Conservation (phyloP, 306 rosid species). For the Citrullus mucosospermus region DNA sequence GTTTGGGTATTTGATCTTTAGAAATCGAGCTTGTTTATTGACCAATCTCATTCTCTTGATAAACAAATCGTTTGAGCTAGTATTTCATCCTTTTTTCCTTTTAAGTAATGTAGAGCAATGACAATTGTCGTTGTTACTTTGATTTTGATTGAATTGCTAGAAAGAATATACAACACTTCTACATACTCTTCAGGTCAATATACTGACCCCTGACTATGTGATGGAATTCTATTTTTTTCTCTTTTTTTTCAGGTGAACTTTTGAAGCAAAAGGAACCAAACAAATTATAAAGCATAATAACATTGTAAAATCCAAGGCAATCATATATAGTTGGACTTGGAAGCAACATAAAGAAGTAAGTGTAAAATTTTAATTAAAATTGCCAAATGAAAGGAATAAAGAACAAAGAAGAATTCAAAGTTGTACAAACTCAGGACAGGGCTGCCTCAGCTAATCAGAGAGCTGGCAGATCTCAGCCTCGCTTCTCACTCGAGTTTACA, state of each 20-base stretch:
- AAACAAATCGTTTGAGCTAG: background rate
- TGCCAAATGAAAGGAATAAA: background rate
- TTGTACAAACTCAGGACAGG: background rate
- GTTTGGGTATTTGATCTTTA: background rate
- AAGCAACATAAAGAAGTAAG: background rate
- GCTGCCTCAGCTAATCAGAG: conserved; percentile 1
- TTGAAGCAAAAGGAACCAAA: too few species aligned
- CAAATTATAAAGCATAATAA: too few species aligned
- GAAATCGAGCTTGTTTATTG: background rate
- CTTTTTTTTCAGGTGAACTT: too few species aligned
- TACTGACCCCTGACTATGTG: too few species aligned
- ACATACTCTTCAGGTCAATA: too few species aligned
- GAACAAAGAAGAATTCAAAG: background rate
- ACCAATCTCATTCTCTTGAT: background rate
- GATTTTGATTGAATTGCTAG: too few species aligned
- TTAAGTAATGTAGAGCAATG: background rate
- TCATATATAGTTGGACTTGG: too few species aligned
- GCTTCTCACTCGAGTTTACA: background rate
- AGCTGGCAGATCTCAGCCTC: background rate
- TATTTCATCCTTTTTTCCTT: background rate
- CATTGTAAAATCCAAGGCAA: too few species aligned
- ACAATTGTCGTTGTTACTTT: too few species aligned
- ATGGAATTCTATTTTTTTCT: too few species aligned
- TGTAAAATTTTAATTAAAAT: background rate
- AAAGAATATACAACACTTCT: too few species aligned